Percentiles rank a stretch among this genome's conserved stretches.
phyloP scores from a whole-genome alignment of 106 monocot species.

The Dendrobium chrysotoxum region DNA sequence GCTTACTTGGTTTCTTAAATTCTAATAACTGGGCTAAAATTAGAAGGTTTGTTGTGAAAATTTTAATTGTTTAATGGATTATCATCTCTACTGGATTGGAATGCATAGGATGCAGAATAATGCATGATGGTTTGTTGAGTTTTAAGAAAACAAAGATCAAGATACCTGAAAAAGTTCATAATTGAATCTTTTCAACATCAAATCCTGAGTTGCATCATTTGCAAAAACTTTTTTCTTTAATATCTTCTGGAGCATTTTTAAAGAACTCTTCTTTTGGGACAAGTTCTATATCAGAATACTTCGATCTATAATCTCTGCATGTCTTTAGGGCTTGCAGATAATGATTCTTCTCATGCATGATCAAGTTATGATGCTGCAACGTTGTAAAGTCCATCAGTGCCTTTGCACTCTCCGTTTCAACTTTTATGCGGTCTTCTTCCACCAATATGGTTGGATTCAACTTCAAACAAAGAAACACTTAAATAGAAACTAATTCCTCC shows the following conservation, averaged over 20 bases:
- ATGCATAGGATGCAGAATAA: too few relatives aligned
- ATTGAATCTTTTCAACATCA: constrained; percentile 94
- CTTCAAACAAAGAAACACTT: constrained; percentile 13
- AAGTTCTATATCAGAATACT: constrained; percentile 81
- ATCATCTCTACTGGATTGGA: background rate
- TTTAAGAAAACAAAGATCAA: background rate
- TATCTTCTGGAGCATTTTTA: constrained; percentile 56
- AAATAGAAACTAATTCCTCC: background rate
- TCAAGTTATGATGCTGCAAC: constrained; percentile 81
- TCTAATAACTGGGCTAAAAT: background rate
- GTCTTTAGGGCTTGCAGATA: constrained; percentile 89
- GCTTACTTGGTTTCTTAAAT: background rate
- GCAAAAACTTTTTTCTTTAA: constrained; percentile 52
- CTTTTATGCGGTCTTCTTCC: constrained; percentile 82
- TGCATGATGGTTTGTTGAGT: too few relatives aligned
- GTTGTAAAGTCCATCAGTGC: constrained; percentile 86
- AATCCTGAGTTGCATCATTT: constrained; percentile 53
- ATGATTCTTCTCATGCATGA: constrained; percentile 98
- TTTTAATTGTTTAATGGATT: too few relatives aligned
- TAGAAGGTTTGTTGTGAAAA: too few relatives aligned
- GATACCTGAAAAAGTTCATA: constrained; percentile 87
- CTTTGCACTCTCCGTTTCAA: constrained; percentile 85
- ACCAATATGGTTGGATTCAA: constrained; percentile 78
- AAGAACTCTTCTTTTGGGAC: constrained; percentile 81
- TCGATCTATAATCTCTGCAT: constrained; percentile 81